Evolutionary conservation across 805 yeast genomes (phyloP).

Genomic region (Jamesozyma jinghongensis): DNA sequence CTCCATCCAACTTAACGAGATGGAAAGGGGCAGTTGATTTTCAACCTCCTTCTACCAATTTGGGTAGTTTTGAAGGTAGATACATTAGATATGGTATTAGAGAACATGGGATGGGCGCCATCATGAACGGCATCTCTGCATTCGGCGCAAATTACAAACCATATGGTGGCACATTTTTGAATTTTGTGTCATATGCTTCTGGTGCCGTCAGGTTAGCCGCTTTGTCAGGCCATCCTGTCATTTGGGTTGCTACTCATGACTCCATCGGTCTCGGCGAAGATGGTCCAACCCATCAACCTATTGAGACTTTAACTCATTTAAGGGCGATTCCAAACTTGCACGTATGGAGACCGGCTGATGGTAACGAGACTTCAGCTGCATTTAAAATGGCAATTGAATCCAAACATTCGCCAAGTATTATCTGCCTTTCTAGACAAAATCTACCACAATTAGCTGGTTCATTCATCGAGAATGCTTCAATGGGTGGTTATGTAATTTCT

Average conservation of each 20-base stretch:
- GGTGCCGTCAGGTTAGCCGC: constrained; percentile 85
- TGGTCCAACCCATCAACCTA: constrained; percentile 92
- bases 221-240: constrained; percentile 70
- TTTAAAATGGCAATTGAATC: constrained; percentile 56
- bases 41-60: constrained; percentile 74
- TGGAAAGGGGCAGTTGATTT: constrained; percentile 77
- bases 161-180: constrained; percentile 97
- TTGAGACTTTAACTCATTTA: constrained; percentile 78
- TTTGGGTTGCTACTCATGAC: constrained; percentile 87
- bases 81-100: constrained; percentile 97
- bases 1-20: constrained; percentile 94
- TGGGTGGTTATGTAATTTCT: constrained; percentile 86
- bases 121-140: constrained; percentile 94
- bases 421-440: constrained; percentile 80
- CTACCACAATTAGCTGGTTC: constrained; percentile 92
- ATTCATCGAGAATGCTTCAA: constrained; percentile 78
- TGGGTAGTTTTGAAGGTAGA: constrained; percentile 85
- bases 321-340: constrained; percentile 75
- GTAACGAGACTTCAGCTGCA: constrained; percentile 83
- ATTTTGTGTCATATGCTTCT: constrained; percentile 78
- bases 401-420: constrained; percentile 57
- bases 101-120: constrained; percentile 99
- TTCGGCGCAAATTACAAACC: constrained; percentile 77
- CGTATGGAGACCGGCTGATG: constrained; percentile 93
- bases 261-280: constrained; percentile 89